These are phyloP conservation scores for Oldenlandia corymbosa DNA, from an alignment of 257 asterid species.

Conservation along the genomic window DNA sequence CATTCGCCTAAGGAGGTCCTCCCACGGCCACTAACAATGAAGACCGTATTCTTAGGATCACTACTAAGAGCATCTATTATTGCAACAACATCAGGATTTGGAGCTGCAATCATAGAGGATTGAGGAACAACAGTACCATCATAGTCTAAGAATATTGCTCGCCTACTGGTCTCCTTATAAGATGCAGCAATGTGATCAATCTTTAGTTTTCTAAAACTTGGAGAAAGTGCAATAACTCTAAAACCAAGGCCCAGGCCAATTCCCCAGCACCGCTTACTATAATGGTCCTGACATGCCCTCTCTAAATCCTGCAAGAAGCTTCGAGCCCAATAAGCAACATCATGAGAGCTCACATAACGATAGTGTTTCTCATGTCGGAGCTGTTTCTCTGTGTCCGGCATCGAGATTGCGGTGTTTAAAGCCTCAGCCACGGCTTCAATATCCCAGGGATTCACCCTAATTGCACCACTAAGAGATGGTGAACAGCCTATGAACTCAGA, in stretches of 20 bases:
- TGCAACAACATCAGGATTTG: conserved; percentile 56
- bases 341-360: conserved; percentile 80
- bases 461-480: conserved; percentile 87
- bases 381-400: conserved; percentile 64
- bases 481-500: conserved; percentile 93
- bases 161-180: conserved; percentile 52
- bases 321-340: conserved; percentile 84
- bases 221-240: conserved; percentile 80
- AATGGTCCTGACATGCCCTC: conserved; percentile 83
- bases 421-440: conserved; percentile 88
- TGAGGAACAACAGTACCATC: conserved; percentile 94
- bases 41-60: conserved; percentile 73
- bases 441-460: conserved; percentile 95
- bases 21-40: conserved; percentile 87
- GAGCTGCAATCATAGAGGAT: conserved; percentile 53
- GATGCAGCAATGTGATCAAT: conserved; percentile 62
- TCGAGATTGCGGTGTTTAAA: conserved; percentile 48
- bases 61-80: conserved; percentile 50
- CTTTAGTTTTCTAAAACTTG: conserved; percentile 71
- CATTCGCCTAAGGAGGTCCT: conserved; percentile 56
- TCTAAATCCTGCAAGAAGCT: conserved; percentile 84
- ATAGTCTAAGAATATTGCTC: conserved; percentile 88
- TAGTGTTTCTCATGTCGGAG: conserved; percentile 87
- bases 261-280: conserved; percentile 80
- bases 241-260: conserved; percentile 80